Base-by-base conservation (phyloP, 139 green algal genomes). In the Closterium sp. region DNA sequence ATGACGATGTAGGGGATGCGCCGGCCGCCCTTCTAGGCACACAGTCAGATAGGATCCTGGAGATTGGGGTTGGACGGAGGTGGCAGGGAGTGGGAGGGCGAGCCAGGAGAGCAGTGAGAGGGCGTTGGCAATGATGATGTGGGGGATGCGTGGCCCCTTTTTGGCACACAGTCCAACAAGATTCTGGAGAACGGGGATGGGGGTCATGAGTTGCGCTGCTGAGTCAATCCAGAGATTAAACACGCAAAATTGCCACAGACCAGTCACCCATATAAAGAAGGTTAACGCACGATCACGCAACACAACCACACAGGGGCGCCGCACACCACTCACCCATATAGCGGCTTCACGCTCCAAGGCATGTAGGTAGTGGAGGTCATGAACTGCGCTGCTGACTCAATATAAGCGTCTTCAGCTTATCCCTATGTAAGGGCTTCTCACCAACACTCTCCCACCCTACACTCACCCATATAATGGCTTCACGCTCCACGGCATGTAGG, bases 231-330 rank as follows among this genome's bases (percentile, higher is more conserved):
- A 70, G 10, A 1, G 7, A 7, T 5, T 7, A 62, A 5, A 62
- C 42, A 62, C 42, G 7, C 5, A 62, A 7, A 62, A 7, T 7
- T 62, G 32, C 10, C 45, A 70, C 45, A 70, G 1, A 91, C 91
- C 45, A 70, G 2, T 91, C 85, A 99, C 87, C 98, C 98, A 85
- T 98, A 99, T n/a, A 4, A 31, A 99, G 9, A 0, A 97, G 98
- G 90, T 99, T 99, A 91, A 99, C 96, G 4, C 32, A 7, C 32
- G 4, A 2, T 38, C 32, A 38, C 32, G 4, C 32, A 38, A 38
- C 32, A 2, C 32, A 38, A 38, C 32, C 32, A 38, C 4, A 4
- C 32, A 38, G 32, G 32, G 32, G 2, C 32, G 32, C 32, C 32
- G 4, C 32, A 7, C 32, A 38, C 32, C 4, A 38, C 32, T 38